Evolutionary conservation across 225 moss, liverwort and hornwort species (phyloP).

Genomic region (Antitrichia curtipendula): DNA sequence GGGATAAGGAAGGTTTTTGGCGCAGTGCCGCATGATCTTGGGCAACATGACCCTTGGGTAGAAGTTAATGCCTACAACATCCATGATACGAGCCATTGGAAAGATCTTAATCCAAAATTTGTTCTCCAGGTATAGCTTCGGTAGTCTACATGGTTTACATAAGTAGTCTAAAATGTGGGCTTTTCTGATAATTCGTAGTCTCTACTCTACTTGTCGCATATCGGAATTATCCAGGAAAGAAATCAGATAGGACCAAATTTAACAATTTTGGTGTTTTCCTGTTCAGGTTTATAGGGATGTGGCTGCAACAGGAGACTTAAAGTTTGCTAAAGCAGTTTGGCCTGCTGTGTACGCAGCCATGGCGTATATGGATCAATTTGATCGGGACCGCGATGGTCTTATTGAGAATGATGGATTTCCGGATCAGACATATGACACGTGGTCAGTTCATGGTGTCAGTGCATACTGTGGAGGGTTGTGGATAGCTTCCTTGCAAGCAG

Average conservation of each 20-base stretch:
- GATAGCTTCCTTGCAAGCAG: constrained; percentile 90
- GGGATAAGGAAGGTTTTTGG: constrained; percentile 86
- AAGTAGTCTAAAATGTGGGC: neutral
- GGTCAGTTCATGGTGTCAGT: constrained; percentile 88
- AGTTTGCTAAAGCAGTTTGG: constrained; percentile 82
- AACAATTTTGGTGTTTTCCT: neutral
- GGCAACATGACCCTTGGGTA: constrained; percentile 83
- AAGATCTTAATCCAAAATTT: constrained; percentile 95
- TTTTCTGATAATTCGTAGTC: neutral
- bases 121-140: constrained; percentile 63
- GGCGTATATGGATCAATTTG: constrained; percentile 99
- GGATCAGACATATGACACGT: constrained; percentile 96
- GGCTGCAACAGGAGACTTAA: constrained; percentile 70
- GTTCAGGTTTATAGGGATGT: constrained; percentile 90
- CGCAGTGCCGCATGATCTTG: constrained; percentile 93
- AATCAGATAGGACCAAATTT: neutral
- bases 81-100: constrained; percentile 95
- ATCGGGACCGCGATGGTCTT: constrained; percentile 81
- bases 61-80: constrained; percentile 98
- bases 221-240: neutral
- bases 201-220: neutral
- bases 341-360: constrained; percentile 98
- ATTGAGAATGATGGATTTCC: constrained; percentile 99
- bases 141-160: neutral
- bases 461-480: constrained; percentile 96